Percentiles rank a stretch among this genome's conserved stretches.
These are phyloP conservation scores for Linum trigynum DNA, from an alignment of 345 rosid genomes.

Conservation along the genomic window DNA sequence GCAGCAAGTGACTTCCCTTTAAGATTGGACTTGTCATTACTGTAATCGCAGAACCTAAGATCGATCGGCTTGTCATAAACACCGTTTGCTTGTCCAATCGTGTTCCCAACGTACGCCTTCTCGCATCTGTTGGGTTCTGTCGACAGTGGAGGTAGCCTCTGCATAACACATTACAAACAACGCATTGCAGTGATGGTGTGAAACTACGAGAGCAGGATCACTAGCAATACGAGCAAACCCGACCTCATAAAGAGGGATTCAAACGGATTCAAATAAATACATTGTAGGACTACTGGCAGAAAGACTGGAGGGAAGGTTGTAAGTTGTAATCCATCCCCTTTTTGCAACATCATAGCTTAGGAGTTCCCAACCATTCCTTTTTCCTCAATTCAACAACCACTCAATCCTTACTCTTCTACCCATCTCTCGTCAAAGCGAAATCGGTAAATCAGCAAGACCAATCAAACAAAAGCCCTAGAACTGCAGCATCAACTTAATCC, in stretches of 20 bases:
- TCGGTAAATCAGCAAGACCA: too few species aligned
- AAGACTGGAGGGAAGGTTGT: not conserved
- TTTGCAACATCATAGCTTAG: not conserved
- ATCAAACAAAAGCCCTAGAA: too few species aligned
- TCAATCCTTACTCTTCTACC: too few species aligned
- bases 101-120: conserved; percentile 85
- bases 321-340: not conserved
- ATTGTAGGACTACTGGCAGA: not conserved
- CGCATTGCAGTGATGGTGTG: not conserved
- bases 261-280: not conserved
- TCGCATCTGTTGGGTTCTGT: conserved; percentile 81
- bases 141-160: conserved; percentile 94
- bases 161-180: conserved; percentile 18
- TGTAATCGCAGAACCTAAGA: conserved; percentile 81
- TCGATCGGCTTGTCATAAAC: conserved; percentile 94
- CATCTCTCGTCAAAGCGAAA: too few species aligned
- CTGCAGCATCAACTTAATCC: too few species aligned
- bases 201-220: not conserved
- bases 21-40: conserved; percentile 72
- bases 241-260: not conserved
- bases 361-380: too few species aligned
- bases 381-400: too few species aligned
- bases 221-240: not conserved
- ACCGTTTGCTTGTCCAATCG: conserved; percentile 96
- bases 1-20: conserved; percentile 94